Conservation (phyloP, 768 basidiomycete genomes). For the Serendipita sp. region DNA sequence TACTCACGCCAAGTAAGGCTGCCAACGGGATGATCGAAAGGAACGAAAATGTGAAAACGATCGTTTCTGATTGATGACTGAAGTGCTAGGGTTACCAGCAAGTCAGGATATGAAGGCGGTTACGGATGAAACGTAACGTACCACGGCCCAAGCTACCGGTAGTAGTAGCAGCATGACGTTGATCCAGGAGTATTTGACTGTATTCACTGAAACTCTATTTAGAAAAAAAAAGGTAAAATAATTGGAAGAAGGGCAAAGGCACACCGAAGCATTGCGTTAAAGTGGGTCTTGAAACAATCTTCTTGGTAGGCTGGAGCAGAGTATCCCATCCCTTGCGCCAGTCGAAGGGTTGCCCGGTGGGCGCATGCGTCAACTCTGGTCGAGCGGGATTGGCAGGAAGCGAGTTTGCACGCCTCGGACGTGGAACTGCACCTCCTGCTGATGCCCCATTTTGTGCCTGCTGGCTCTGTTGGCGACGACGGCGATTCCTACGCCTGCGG, state of each 20-base stretch:
- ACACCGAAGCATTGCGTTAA: background rate
- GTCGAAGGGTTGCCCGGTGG: background rate
- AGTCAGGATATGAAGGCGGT: background rate
- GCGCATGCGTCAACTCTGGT: background rate
- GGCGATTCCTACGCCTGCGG: background rate
- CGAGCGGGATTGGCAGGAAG: background rate
- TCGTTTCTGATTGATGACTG: slow-evolving; percentile 28
- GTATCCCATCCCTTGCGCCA: background rate
- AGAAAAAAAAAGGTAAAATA: background rate
- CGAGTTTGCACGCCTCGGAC: slow-evolving; percentile 1
- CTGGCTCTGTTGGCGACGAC: background rate
- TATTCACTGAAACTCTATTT: background rate
- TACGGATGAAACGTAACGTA: background rate
- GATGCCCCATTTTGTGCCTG: background rate
- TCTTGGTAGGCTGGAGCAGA: background rate
- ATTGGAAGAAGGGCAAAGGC: background rate
- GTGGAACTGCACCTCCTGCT: background rate
- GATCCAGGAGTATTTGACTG: slow-evolving; percentile 21
- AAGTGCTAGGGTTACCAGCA: slow-evolving; percentile 17
- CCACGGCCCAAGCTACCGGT: slow-evolving; percentile 32
- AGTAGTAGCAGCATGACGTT: slow-evolving; percentile 34
- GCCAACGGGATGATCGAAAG: slow-evolving; percentile 37
- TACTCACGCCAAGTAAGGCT: slow-evolving; percentile 24
- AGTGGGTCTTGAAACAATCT: background rate
- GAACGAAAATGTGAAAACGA: slow-evolving; percentile 32